Evolutionary conservation across 1,284 basidiomycete genomes (phyloP).

Genomic region (Cryptococcus jaspeensis): DNA sequence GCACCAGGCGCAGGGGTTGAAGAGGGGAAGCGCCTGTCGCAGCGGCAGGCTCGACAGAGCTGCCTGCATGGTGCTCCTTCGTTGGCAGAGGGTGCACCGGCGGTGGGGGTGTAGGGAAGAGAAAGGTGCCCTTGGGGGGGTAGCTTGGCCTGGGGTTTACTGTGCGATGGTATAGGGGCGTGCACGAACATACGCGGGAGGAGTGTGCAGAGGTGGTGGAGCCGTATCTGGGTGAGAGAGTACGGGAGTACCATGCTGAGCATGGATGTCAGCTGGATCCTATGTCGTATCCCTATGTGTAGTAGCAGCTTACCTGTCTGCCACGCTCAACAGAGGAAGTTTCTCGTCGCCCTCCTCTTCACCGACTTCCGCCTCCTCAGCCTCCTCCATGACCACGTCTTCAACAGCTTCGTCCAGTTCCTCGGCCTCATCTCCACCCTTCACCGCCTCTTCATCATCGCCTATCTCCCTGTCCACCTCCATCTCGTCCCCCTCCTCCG

Average conservation of each 20-base stretch:
- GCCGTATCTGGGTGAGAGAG: constrained; percentile 39
- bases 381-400: not conserved
- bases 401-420: constrained; percentile 15
- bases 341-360: constrained; percentile 12
- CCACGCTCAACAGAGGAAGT: constrained; percentile 31
- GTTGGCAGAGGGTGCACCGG: constrained; percentile 29
- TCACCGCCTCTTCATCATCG: constrained; percentile 16
- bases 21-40: not conserved
- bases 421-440: constrained; percentile 10
- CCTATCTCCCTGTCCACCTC: constrained; percentile 6
- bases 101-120: constrained; percentile 39
- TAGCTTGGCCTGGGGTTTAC: constrained; percentile 34
- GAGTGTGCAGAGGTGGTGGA: constrained; percentile 40
- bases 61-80: constrained; percentile 28
- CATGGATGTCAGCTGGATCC: constrained; percentile 3
- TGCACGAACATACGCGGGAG: constrained; percentile 46
- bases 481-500: constrained; percentile 19
- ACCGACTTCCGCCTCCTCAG: constrained; percentile 14
- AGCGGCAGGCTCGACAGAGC: constrained; percentile 9
- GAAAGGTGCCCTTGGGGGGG: constrained; percentile 32
- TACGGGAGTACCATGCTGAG: constrained; percentile 38
- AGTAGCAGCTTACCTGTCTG: constrained; percentile 34
- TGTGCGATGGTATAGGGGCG: constrained; percentile 41
- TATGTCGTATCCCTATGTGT: not conserved
- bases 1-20: constrained; percentile 1